phyloP scores from a whole-genome alignment of 2,329 filamentous ascomycete species.

The Phialemonium atrogriseum region DNA sequence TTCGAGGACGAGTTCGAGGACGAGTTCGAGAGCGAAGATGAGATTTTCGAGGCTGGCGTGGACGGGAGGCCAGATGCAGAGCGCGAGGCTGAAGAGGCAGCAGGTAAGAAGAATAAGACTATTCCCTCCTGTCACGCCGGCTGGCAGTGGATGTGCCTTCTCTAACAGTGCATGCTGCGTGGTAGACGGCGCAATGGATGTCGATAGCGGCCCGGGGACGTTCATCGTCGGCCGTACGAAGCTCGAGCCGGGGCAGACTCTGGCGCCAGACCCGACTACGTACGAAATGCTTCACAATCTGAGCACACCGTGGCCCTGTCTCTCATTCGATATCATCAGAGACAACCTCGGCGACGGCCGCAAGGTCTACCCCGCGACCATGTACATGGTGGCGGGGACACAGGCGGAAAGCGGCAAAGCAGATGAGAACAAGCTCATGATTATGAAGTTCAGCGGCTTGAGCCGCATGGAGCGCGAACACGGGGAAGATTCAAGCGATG shows the following conservation, averaged over 20 bases:
- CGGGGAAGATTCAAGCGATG: slow-evolving; percentile 57
- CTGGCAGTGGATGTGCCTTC: too few relatives aligned
- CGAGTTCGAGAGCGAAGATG: slow-evolving; percentile 80
- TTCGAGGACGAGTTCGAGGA: slow-evolving; percentile 96
- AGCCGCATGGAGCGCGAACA: slow-evolving; percentile 72
- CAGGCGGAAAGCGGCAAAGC: slow-evolving; percentile 71
- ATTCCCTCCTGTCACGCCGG: too few relatives aligned
- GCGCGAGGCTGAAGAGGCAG: slow-evolving; percentile 80
- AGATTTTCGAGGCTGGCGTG: slow-evolving; percentile 89
- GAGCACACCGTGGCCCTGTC: slow-evolving; percentile 90
- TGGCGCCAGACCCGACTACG: slow-evolving; percentile 85
- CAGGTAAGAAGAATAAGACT: slow-evolving; percentile 47
- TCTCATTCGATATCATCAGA: slow-evolving; percentile 87
- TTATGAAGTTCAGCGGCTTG: slow-evolving; percentile 91
- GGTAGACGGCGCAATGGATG: slow-evolving; percentile 72
- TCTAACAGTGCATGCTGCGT: too few relatives aligned
- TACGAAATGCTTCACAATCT: slow-evolving; percentile 97
- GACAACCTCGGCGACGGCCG: slow-evolving; percentile 83
- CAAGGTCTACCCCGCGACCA: slow-evolving; percentile 87
- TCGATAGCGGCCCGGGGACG: slow-evolving; percentile 68
- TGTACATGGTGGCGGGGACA: slow-evolving; percentile 91
- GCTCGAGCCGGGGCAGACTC: slow-evolving; percentile 80
- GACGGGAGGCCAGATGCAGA: slow-evolving; percentile 89
- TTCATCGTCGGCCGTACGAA: slow-evolving; percentile 95
- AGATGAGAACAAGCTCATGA: slow-evolving; percentile 87